Evolutionary conservation across 2,329 filamentous ascomycete species (phyloP), one percentile per base, ranked within the genome.

Genomic region (Cladophialophora exuberans): DNA sequence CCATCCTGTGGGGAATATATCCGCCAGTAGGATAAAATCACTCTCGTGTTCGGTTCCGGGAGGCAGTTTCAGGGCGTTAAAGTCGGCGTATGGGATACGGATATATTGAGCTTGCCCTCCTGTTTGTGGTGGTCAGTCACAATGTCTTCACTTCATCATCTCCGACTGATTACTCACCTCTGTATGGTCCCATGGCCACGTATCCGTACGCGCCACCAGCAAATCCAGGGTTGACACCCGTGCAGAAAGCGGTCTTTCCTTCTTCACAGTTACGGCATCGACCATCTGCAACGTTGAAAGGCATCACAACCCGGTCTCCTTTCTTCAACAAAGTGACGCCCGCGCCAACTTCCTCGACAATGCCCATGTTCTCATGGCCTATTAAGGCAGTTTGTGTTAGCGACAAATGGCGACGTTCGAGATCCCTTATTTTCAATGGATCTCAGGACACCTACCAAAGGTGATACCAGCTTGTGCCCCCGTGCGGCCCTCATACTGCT

Each of bases 401-500:
- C 6, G 2, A 13, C 20, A 3, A 4, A 10, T 33, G 6, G 7
- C 26, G 13, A 13, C 20, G 17, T 35, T 20, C 5, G 13, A 33
- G 15, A 38, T 13, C 15, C n/a, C n/a, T n/a, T n/a, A n/a, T n/a
- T n/a, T n/a, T n/a, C n/a, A n/a, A n/a, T n/a, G n/a, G n/a, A n/a
- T n/a, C n/a, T n/a, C n/a, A n/a, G 15, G 30, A 26, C 9, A 61
- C 66, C 17, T 66, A 78, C 76, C 79, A 62, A 87, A 86, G 1
- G 83, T 83, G 26, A 87, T 76, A 2, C 84, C 84, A 1, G 78
- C 69, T 64, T 86, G 75, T 3, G 84, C 84, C 4, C 83, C 83
- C 0, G 83, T 87, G 48, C 84, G 71, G 1, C 84, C 84, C 67
- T 87, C 82, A 56, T 87, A 87, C 82, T 85, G 30, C 84, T 83